Evolutionary conservation across 169 alveolate species (phyloP).

Genomic region (Eimeria necatrix): DNA sequence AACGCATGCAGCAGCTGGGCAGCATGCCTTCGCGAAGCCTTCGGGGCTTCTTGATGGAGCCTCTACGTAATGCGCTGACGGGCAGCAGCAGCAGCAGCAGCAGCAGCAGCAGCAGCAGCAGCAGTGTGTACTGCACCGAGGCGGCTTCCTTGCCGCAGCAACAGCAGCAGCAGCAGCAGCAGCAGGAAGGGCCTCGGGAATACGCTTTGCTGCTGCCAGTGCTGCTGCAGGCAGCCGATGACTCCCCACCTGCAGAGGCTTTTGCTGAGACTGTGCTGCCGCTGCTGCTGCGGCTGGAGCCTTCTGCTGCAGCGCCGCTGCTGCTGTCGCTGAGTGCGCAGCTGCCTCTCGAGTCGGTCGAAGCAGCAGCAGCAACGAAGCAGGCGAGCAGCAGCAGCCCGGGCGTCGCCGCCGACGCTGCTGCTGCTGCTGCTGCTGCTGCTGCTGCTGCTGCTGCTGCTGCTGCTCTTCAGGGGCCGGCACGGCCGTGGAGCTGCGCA

Average conservation of each 20-base stretch:
- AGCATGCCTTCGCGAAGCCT: background rate
- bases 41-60: conserved; percentile 25
- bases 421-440: background rate
- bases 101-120: too few relatives aligned
- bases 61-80: conserved; percentile 25
- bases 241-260: conserved; percentile 49
- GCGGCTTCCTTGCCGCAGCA: background rate
- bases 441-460: background rate
- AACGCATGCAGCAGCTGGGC: background rate
- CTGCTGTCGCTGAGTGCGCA: conserved; percentile 18
- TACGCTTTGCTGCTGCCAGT: conserved; percentile 43
- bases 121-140: background rate
- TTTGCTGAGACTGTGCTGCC: conserved; percentile 60
- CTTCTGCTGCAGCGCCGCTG: conserved; percentile 69
- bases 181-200: conserved; percentile 54
- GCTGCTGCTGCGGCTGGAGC: conserved; percentile 66
- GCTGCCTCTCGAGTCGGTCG: conserved; percentile 47
- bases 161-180: conserved; percentile 41
- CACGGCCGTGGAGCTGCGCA: conserved; percentile 36
- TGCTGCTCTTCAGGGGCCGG: background rate
- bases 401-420: background rate
- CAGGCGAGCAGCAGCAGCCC: background rate
- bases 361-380: conserved; percentile 19
- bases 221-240: background rate
- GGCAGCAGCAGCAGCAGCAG: background rate